These are phyloP conservation scores for Paecilomyces sp. DNA, from an alignment of 2,329 filamentous ascomycete genomes.

Conservation along the genomic window DNA sequence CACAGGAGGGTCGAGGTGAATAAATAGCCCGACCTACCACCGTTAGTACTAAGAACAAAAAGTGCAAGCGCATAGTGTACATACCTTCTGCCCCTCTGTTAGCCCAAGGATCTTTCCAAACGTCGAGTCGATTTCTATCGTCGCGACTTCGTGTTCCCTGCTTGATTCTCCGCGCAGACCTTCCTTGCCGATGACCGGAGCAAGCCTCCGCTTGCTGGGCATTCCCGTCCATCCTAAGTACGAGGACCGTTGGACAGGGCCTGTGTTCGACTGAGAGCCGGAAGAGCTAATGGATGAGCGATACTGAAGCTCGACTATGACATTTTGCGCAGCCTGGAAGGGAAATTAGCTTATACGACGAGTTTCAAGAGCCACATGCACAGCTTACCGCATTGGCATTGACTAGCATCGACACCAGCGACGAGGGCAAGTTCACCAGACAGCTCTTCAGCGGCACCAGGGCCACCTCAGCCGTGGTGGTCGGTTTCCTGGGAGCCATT, in stretches of 20 bases:
- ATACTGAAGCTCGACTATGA: conserved; percentile 85
- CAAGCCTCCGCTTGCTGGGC: conserved; percentile 79
- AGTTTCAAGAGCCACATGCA: conserved; percentile 3
- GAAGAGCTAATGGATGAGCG: conserved; percentile 40
- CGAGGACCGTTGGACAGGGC: conserved; percentile 58
- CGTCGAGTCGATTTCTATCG: conserved; percentile 81
- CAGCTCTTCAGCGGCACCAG: conserved; percentile 88
- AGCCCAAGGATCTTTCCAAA: conserved; percentile 72
- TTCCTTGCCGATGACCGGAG: conserved; percentile 66
- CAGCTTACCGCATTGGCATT: conserved; percentile 78
- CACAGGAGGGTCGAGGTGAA: conserved; percentile 85
- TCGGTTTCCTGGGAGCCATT: conserved; percentile 43
- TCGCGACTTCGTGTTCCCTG: conserved; percentile 67
- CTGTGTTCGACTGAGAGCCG: conserved; percentile 36
- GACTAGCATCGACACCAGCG: conserved; percentile 74
- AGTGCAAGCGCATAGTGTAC: conserved; percentile 28
- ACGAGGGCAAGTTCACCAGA: conserved; percentile 82
- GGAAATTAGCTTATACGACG: conserved; percentile 11
- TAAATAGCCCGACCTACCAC: conserved; percentile 48
- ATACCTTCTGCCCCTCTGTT: conserved; percentile 72
- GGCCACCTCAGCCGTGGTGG: conserved; percentile 73
- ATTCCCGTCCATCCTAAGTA: conserved; percentile 97
- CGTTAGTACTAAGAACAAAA: background rate
- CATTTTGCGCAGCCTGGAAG: conserved; percentile 79
- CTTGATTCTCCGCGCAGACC: conserved; percentile 56